Base-by-base conservation (phyloP, 768 basidiomycete species). In the Lepiota brunneoincarnata region DNA sequence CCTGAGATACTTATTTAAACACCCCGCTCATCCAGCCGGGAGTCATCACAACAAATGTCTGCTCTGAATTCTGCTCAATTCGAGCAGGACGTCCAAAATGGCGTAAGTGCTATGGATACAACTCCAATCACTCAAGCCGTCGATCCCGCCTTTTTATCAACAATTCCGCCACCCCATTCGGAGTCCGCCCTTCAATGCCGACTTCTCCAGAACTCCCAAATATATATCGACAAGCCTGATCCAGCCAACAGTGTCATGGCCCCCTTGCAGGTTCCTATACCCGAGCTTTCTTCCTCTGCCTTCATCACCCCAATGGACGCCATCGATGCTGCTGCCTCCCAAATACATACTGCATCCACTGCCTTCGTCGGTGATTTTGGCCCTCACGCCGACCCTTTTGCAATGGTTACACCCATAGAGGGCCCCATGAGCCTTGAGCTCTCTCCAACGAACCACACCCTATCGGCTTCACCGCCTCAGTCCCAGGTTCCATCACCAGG, bases 361-460 rank as follows among this genome's bases (percentile, higher is more conserved):
- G 62, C 64, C 41, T 76, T 77, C 58, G 61, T 79, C 44, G 58
- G 77, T 17, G 76, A 80, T 63, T 72, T 79, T 38, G 61, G 63
- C 6, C 41, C 66, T 31, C 59, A 60, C 18, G 23, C 63, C 17
- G 70, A 75, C 47, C 58, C 71, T 2, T 76, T 71, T 58, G 28
- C 65, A 3, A 60, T 72, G 56, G 59, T 62, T 41, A 57, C 69
- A 62, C 46, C 60, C 54, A 12, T 71, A 57, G 73, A 75, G 37
- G 67, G 69, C 53, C 50, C 69, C 14, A 76, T 75, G 60, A 57
- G 58, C 50, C 50, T 75, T 42, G 72, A 75, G 58, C 64, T 76
- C 23, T 68, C 72, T 11, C 64, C 76, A 41, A 67, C 69, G 54
- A 62, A 62, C 44, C 67, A 71, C 55, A 60, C 71, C 28, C 58